These are phyloP conservation scores for Canavalia gladiata DNA, from an alignment of 306 rosid genomes.

Conservation along the genomic window DNA sequence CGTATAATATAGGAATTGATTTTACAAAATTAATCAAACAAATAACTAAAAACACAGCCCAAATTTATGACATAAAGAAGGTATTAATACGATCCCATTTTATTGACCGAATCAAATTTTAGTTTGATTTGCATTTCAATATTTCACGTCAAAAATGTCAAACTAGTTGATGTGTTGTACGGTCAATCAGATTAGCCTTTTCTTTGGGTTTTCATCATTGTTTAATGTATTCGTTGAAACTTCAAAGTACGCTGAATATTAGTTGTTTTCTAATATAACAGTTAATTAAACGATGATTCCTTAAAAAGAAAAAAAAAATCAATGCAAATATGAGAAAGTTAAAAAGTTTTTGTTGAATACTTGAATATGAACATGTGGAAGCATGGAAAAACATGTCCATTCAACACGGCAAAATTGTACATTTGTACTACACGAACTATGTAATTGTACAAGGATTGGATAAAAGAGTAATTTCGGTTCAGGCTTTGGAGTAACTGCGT, in stretches of 20 bases:
- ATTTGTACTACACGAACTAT: conserved; percentile 39
- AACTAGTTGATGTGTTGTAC: background rate
- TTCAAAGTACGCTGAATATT: background rate
- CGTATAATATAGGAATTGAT: no score
- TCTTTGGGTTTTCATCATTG: background rate
- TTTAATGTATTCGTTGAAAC: background rate
- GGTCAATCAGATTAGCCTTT: conserved; percentile 4
- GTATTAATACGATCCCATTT: no score
- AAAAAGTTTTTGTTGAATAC: no score
- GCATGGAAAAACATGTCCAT: background rate
- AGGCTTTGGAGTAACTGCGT: background rate
- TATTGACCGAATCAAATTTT: no score
- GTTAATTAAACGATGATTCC: background rate
- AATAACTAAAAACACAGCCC: no score
- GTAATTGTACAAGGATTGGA: conserved; percentile 45
- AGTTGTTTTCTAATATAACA: no score
- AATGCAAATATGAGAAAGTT: background rate
- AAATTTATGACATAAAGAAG: no score
- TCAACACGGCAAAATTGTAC: conserved; percentile 38
- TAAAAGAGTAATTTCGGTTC: conserved; percentile 31
- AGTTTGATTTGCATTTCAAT: background rate
- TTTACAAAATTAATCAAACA: no score
- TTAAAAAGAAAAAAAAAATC: background rate
- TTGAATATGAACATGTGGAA: background rate
- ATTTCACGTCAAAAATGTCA: background rate